phyloP scores from a whole-genome alignment of 2,329 filamentous ascomycete species.

The Scleromitrula shiraiana region DNA sequence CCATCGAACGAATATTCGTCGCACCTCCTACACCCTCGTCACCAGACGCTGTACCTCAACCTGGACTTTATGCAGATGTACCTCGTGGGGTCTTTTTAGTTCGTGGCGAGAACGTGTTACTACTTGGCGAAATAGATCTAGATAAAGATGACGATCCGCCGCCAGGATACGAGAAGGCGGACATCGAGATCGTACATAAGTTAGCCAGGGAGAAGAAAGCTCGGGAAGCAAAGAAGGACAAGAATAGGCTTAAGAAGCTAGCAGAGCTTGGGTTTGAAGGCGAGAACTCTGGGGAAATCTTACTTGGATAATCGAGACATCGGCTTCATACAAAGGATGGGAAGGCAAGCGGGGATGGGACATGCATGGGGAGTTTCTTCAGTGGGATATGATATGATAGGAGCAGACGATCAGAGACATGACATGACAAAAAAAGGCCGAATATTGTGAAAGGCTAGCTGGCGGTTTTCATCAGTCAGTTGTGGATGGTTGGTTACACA shows the following conservation, averaged over 20 bases:
- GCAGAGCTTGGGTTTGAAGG: constrained; percentile 79
- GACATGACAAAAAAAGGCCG: constrained; percentile 1
- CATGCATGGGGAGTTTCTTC: not conserved
- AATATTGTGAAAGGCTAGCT: constrained; percentile 12
- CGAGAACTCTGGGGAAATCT: constrained; percentile 68
- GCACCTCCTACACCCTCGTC: constrained; percentile 36
- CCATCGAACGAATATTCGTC: constrained; percentile 74
- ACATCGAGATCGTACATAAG: constrained; percentile 61
- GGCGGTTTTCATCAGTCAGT: constrained; percentile 10
- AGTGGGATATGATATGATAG: constrained; percentile 29
- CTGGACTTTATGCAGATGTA: constrained; percentile 71
- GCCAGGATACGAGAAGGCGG: constrained; percentile 54
- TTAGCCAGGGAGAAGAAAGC: constrained; percentile 65
- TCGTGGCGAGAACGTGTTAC: constrained; percentile 90
- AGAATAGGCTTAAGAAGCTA: constrained; percentile 62
- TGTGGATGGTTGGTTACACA: constrained; percentile 4
- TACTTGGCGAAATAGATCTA: constrained; percentile 92
- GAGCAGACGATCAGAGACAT: constrained; percentile 8
- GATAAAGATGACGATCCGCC: constrained; percentile 90
- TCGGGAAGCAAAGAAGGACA: constrained; percentile 64
- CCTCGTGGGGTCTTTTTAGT: constrained; percentile 83
- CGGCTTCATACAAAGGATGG: no score
- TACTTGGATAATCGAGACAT: constrained; percentile 52
- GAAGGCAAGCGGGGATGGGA: constrained; percentile 2
- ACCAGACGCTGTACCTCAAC: constrained; percentile 25